These are phyloP conservation scores for Sherardia arvensis DNA, from an alignment of 257 asterid species.

Conservation along the genomic window DNA sequence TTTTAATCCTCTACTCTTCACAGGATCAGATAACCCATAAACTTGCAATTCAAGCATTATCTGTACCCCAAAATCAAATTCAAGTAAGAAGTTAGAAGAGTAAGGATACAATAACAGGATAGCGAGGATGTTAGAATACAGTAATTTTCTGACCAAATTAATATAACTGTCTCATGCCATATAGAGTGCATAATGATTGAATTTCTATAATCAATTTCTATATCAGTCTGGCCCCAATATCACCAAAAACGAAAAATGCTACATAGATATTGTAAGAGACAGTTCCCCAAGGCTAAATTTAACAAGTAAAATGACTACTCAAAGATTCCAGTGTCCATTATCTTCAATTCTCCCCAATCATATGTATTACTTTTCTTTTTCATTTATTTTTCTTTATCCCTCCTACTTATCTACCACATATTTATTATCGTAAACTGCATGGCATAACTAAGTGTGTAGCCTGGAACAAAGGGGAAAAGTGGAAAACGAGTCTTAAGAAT, in stretches of 20 bases:
- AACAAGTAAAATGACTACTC: background rate
- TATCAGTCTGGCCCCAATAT: background rate
- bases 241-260: constrained; percentile 1
- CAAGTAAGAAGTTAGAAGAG: constrained; percentile 10
- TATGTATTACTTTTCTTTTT: background rate
- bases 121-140: background rate
- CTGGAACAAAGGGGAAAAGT: background rate
- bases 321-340: no score
- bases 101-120: constrained; percentile 10
- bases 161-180: background rate
- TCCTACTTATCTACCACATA: background rate
- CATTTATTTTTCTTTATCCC: background rate
- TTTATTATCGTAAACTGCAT: background rate
- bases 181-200: no score
- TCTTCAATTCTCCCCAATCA: no score
- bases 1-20: constrained; percentile 44
- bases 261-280: background rate
- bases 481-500: background rate
- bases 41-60: constrained; percentile 91
- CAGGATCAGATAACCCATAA: constrained; percentile 80
- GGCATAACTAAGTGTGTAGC: background rate
- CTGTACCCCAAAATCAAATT: constrained; percentile 23
- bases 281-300: background rate
- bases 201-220: background rate
- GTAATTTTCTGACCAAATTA: background rate